Conservation (phyloP, 1,284 basidiomycete species). For the Tylopilus sp. region DNA sequence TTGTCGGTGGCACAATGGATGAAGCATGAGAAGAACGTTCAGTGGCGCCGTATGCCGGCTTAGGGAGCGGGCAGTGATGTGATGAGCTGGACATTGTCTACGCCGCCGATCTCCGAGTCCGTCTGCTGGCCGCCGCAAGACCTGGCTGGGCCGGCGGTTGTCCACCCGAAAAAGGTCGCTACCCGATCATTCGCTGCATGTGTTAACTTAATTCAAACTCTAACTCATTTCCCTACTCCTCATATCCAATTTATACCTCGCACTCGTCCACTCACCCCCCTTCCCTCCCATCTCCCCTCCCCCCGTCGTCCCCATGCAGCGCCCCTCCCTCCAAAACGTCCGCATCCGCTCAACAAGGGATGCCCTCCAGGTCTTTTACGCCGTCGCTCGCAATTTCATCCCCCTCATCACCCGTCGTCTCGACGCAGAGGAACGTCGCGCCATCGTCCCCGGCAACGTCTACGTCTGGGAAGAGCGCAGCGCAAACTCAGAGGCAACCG, state of each 20-base stretch:
- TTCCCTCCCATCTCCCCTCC: slow-evolving; percentile 12
- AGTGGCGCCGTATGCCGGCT: slow-evolving; percentile 29
- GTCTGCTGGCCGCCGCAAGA: too few species aligned
- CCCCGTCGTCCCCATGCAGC: too few species aligned
- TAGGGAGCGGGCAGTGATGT: too few species aligned
- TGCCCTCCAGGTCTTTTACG: slow-evolving; percentile 74
- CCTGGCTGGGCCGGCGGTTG: neutral
- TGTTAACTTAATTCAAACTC: slow-evolving; percentile 40
- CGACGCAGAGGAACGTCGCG: slow-evolving; percentile 69
- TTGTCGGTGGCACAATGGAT: slow-evolving; percentile 14
- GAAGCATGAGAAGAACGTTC: slow-evolving; percentile 28
- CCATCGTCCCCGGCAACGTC: slow-evolving; percentile 66
- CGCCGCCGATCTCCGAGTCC: slow-evolving; percentile 22
- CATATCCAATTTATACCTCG: slow-evolving; percentile 27
- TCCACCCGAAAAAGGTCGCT: slow-evolving; percentile 1
- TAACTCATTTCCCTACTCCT: slow-evolving; percentile 32
- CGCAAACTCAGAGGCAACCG: slow-evolving; percentile 70
- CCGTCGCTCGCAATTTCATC: slow-evolving; percentile 60
- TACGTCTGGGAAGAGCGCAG: slow-evolving; percentile 85
- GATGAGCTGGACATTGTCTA: neutral
- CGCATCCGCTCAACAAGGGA: slow-evolving; percentile 74
- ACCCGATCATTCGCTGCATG: slow-evolving; percentile 25
- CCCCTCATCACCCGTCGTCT: slow-evolving; percentile 74
- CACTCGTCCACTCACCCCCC: neutral
- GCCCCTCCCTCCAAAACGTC: slow-evolving; percentile 67